Conservation (phyloP, 257 asterid species). For the Rubia yunnanensis region DNA sequence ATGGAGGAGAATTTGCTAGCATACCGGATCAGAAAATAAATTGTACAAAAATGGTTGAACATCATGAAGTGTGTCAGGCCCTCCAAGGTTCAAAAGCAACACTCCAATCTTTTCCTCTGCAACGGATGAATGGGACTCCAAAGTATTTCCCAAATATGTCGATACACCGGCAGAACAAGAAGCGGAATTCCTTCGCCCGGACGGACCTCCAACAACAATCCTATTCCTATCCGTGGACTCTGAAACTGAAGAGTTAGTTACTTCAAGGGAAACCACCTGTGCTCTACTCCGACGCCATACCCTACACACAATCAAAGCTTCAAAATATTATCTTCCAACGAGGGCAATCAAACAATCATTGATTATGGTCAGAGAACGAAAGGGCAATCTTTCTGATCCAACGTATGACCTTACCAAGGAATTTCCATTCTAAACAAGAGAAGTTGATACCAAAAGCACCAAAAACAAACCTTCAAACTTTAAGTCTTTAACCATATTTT, state of each 20-base stretch:
- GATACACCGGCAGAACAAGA: constrained; percentile 36
- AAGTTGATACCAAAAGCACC: no score
- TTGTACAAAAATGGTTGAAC: constrained; percentile 91
- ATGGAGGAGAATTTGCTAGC: constrained; percentile 12
- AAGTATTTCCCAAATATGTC: constrained; percentile 28
- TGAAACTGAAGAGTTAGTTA: constrained; percentile 8
- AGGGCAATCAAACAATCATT: neutral
- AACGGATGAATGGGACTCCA: constrained; percentile 30
- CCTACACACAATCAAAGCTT: constrained; percentile 31
- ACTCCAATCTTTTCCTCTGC: constrained; percentile 74
- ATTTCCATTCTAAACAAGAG: no score
- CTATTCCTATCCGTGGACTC: constrained; percentile 16
- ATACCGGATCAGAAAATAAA: constrained; percentile 89
- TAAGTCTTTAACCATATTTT: neutral
- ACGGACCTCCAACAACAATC: constrained; percentile 21
- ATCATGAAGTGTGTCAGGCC: constrained; percentile 85
- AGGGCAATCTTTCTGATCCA: neutral
- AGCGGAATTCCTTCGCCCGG: constrained; percentile 27
- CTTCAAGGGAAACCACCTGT: constrained; percentile 17
- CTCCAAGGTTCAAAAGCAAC: constrained; percentile 89
- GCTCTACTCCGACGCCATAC: constrained; percentile 21
- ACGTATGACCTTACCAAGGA: neutral
- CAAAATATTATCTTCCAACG: neutral
- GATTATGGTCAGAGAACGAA: neutral
- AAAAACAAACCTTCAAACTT: neutral